A percentile compares a stretch with the other conserved stretches of the same genome.
phyloP scores from a whole-genome alignment of 768 basidiomycete genomes.

The Mycena pura region DNA sequence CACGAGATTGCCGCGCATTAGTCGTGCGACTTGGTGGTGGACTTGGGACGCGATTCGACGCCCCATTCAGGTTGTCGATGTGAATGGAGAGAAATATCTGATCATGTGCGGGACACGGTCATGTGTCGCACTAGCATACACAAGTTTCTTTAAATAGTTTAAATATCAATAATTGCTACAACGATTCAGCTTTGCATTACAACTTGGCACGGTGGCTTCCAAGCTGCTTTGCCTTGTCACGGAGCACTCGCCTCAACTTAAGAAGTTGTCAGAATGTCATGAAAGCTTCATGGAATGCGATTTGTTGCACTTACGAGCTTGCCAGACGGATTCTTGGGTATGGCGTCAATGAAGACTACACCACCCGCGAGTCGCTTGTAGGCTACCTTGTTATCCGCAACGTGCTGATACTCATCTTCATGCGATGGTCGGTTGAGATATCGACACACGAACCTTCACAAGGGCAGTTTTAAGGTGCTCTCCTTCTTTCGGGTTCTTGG shows the following conservation, averaged over 20 bases:
- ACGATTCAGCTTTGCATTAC: neutral
- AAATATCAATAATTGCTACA: slow-evolving; percentile 11
- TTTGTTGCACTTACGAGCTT: slow-evolving; percentile 54
- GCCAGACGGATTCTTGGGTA: slow-evolving; percentile 78
- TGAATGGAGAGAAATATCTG: neutral
- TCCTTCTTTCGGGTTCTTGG: slow-evolving; percentile 39
- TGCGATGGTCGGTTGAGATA: neutral
- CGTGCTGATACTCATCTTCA: slow-evolving; percentile 46
- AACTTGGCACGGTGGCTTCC: slow-evolving; percentile 5
- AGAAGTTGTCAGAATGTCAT: neutral
- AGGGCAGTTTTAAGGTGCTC: slow-evolving; percentile 52
- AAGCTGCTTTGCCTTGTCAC: slow-evolving; percentile 51
- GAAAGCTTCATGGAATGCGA: neutral
- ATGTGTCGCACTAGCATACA: neutral
- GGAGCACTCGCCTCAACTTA: slow-evolving; percentile 57
- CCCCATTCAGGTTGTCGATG: slow-evolving; percentile 64
- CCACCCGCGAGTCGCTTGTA: slow-evolving; percentile 72
- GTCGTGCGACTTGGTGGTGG: slow-evolving; percentile 84
- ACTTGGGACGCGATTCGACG: slow-evolving; percentile 87
- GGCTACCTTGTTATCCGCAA: slow-evolving; percentile 60
- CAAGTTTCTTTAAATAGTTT: neutral
- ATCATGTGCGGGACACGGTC: neutral
- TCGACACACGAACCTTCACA: slow-evolving; percentile 58
- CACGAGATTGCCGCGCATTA: slow-evolving; percentile 71
- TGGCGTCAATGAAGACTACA: slow-evolving; percentile 63